phyloP scores from a whole-genome alignment of 192 early-diverging fungal species.

The Piromyces finnis region DNA sequence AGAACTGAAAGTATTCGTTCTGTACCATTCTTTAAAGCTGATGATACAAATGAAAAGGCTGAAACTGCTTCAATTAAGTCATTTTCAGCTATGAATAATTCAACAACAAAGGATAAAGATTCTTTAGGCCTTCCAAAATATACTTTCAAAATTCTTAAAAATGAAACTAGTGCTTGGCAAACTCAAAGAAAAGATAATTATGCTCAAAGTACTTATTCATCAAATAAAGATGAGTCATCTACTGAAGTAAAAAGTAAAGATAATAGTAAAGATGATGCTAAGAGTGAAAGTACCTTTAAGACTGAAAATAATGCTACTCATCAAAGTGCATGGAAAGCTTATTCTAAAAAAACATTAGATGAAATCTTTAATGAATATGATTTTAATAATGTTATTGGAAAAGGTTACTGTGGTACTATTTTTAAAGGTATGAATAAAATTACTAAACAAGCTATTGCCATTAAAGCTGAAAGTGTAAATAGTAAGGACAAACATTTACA shows the following conservation, averaged over 20 bases:
- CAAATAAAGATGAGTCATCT: background rate
- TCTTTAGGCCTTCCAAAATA: background rate
- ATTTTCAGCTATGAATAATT: background rate
- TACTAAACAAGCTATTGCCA: background rate
- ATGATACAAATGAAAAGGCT: background rate
- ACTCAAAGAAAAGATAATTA: background rate
- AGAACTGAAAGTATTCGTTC: background rate
- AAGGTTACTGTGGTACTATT: background rate
- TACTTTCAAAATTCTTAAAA: background rate
- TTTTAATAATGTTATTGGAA: background rate
- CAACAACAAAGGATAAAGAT: background rate
- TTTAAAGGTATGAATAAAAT: background rate
- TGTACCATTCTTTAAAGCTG: background rate
- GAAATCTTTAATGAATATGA: background rate
- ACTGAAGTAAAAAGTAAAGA: background rate
- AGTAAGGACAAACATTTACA: background rate
- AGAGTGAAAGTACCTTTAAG: background rate
- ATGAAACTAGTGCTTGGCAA: background rate
- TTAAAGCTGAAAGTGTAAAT: background rate
- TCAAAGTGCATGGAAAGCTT: background rate
- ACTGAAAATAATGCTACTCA: background rate
- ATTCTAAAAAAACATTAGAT: background rate
- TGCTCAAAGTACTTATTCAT: background rate
- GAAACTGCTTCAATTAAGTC: background rate
- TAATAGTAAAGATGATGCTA: background rate